Percentiles rank a stretch among this genome's conserved stretches.
Evolutionary conservation across 495 filamentous ascomycete species (phyloP).

Genomic region (Penicillium soppii): DNA sequence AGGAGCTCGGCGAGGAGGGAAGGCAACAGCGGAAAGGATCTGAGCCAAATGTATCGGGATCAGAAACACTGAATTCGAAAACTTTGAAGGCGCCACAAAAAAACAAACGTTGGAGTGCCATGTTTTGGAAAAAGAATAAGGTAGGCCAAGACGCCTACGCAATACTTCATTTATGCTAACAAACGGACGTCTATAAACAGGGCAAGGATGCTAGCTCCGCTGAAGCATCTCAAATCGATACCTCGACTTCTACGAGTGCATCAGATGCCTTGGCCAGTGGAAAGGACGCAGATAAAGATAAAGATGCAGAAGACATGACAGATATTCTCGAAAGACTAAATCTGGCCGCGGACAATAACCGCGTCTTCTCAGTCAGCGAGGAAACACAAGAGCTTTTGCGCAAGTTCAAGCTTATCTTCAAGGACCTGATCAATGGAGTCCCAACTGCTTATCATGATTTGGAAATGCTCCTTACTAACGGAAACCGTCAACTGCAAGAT

Average conservation of each 20-base stretch:
- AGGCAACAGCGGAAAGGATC: slow-evolving; percentile 22
- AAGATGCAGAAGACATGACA: slow-evolving; percentile 73
- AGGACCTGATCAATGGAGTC: slow-evolving; percentile 86
- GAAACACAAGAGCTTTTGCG: slow-evolving; percentile 77
- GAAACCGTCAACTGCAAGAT: slow-evolving; percentile 70
- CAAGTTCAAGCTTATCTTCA: slow-evolving; percentile 84
- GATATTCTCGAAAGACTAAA: slow-evolving; percentile 77
- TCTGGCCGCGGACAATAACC: slow-evolving; percentile 73
- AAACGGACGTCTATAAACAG: not conserved
- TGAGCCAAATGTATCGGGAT: slow-evolving; percentile 18
- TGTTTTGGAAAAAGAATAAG: slow-evolving; percentile 45
- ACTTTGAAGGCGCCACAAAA: slow-evolving; percentile 31
- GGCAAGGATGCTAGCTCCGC: not conserved
- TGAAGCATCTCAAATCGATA: slow-evolving; percentile 6
- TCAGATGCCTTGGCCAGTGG: slow-evolving; percentile 23
- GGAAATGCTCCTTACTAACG: slow-evolving; percentile 74
- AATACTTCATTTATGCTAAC: too few species aligned
- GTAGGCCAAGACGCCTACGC: too few species aligned
- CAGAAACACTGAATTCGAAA: slow-evolving; percentile 17
- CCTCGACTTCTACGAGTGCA: slow-evolving; percentile 2
- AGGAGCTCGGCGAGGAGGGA: slow-evolving; percentile 36
- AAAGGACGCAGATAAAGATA: slow-evolving; percentile 55
- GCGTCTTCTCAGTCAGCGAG: slow-evolving; percentile 75
- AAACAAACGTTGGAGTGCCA: slow-evolving; percentile 44
- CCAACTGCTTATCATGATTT: slow-evolving; percentile 93